Percentiles rank a stretch among this genome's conserved stretches.
phyloP scores from a whole-genome alignment of 148 eudicot species.

The Beta vulgaris region DNA sequence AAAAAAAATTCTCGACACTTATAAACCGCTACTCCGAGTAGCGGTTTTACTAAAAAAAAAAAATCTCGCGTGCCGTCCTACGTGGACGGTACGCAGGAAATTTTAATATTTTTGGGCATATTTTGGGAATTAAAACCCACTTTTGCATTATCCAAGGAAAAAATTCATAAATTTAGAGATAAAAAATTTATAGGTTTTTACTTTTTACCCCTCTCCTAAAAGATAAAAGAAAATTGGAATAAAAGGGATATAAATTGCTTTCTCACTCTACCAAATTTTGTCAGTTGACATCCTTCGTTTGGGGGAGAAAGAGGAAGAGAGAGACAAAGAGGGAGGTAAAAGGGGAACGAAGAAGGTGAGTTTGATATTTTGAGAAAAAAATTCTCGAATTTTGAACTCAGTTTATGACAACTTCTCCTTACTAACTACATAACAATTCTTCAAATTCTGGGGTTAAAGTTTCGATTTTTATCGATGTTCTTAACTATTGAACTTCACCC shows the following conservation, averaged over 20 bases:
- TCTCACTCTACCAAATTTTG: neutral
- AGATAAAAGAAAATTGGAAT: too few species aligned
- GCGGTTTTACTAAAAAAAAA: too few species aligned
- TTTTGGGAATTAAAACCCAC: too few species aligned
- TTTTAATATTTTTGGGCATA: too few species aligned
- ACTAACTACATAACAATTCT: neutral
- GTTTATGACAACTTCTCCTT: constrained; percentile 7
- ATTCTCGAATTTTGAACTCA: constrained; percentile 20
- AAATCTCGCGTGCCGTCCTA: too few species aligned
- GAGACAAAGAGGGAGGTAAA: neutral
- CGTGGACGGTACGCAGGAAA: too few species aligned
- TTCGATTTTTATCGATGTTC: constrained; percentile 17
- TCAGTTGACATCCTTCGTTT: constrained; percentile 33
- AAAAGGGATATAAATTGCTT: constrained; percentile 17
- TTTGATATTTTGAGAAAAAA: neutral
- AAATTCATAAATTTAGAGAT: too few species aligned
- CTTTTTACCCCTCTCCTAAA: too few species aligned
- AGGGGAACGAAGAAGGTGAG: neutral
- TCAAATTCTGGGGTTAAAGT: constrained; percentile 13
- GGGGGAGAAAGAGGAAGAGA: neutral
- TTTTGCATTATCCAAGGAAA: too few species aligned
- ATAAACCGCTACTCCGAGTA: too few species aligned
- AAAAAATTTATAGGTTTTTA: too few species aligned
- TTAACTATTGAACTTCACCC: constrained; percentile 16
- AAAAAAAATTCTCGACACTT: too few species aligned